Base-by-base conservation (phyloP, 148 eudicot species). In the Vaccinium vitisidaea region DNA sequence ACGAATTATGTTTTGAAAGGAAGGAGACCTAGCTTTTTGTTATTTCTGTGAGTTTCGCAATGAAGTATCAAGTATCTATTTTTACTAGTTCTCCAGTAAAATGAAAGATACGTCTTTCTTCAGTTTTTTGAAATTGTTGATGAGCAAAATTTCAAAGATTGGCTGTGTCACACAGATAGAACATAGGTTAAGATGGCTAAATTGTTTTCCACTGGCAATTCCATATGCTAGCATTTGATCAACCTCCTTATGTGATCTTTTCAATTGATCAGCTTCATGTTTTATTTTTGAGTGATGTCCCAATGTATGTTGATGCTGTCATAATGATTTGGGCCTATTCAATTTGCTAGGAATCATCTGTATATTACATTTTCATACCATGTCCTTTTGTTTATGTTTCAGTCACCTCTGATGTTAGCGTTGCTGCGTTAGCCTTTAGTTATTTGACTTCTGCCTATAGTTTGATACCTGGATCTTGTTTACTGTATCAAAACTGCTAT, bases 401-500 rank as follows among this genome's bases (percentile, higher is more conserved):
- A 30, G 65, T 53, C 30, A 9, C 39, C 12, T 70, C 15, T n/a
- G 59, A 83, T 61, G 52, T 53, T 69, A 43, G 80, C 43, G 30
- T 27, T 27, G 30, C 30, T 27, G 30, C 30, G 30, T 27, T 69
- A 43, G 80, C 43, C 79, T 70, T 10, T 79, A 39, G 54, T 53
- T 85, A 7, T 67, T 18, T 75, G 55, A 81, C 15, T 70, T 46
- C 7, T 50, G 30, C 50, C 39, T 30, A 30, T 30, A 30, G 32
- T 30, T 30, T 75, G 13, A 19, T 39, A 63, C 59, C 19, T 49
- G 83, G 61, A 70, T 70, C 83, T 30, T 79, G 13, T 69, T 21
- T 56, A 56, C 15, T 82, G 79, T 67, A 11, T 76, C 73, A 71
- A 80, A 81, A 70, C 36, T 61, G 43, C 58, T 77, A n/a, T 73